These are phyloP conservation scores for Nakataea oryzae DNA, from an alignment of 2,329 filamentous ascomycete genomes.

Conservation along the genomic window DNA sequence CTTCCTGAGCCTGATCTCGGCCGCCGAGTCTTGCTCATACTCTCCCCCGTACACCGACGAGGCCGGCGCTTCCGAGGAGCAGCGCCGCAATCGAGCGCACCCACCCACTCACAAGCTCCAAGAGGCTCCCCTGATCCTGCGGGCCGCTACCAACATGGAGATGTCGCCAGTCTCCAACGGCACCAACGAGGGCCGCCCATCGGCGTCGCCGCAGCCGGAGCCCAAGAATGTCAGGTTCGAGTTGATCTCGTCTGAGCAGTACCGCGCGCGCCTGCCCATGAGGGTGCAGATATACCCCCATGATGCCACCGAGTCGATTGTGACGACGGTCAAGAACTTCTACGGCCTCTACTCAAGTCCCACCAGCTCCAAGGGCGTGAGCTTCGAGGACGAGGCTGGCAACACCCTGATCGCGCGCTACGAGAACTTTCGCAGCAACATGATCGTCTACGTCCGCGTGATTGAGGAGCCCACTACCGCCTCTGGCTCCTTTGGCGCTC, in stretches of 20 bases:
- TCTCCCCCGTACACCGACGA: neutral
- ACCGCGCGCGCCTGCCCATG: constrained; percentile 69
- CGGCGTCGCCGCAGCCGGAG: constrained; percentile 30
- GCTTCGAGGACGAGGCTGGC: constrained; percentile 84
- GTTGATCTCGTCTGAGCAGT: constrained; percentile 59
- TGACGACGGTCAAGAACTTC: constrained; percentile 98
- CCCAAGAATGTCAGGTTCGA: constrained; percentile 75
- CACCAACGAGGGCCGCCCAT: constrained; percentile 23
- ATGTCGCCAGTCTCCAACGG: constrained; percentile 6
- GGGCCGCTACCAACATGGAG: neutral
- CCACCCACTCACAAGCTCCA: neutral
- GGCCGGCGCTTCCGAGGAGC: neutral
- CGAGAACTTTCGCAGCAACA: constrained; percentile 88
- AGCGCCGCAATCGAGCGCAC: neutral
- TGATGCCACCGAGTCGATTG: constrained; percentile 94
- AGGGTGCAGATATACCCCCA: constrained; percentile 87
- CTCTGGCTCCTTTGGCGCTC: constrained; percentile 37
- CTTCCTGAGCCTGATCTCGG: constrained; percentile 17
- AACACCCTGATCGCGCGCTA: constrained; percentile 91
- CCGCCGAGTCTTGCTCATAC: constrained; percentile 9
- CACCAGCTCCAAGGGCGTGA: constrained; percentile 66
- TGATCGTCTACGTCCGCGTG: constrained; percentile 86
- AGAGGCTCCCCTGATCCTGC: neutral
- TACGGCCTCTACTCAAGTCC: constrained; percentile 83
- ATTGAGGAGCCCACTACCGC: constrained; percentile 48